These are phyloP conservation scores for Cryphonectria nitschkei DNA, from an alignment of 2,329 filamentous ascomycete genomes.

Conservation along the genomic window DNA sequence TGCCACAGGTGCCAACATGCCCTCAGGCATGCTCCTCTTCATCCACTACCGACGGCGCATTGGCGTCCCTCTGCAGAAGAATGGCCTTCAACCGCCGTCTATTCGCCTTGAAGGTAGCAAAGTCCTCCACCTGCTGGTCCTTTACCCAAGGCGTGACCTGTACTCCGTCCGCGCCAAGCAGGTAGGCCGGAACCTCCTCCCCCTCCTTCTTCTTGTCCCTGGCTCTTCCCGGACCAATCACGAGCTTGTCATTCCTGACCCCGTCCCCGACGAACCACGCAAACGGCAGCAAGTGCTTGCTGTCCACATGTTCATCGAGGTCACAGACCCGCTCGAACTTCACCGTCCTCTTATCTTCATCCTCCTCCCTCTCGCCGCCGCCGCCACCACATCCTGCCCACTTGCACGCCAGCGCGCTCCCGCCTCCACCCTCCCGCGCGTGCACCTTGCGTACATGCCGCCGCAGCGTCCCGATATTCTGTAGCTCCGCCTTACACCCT, in stretches of 20 bases:
- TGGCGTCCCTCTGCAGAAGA: conserved; percentile 48
- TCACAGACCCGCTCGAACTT: conserved; percentile 34
- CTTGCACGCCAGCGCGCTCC: conserved; percentile 36
- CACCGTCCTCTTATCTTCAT: conserved; percentile 17
- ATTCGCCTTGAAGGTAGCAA: conserved; percentile 49
- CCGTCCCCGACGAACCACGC: conserved; percentile 66
- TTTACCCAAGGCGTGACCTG: conserved; percentile 63
- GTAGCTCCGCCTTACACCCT: conserved; percentile 61
- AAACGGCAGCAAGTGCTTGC: conserved; percentile 55
- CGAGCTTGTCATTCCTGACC: conserved; percentile 46
- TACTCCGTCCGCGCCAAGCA: conserved; percentile 54
- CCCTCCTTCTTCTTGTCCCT: conserved; percentile 11
- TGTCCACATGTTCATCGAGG: conserved; percentile 56
- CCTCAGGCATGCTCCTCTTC: conserved; percentile 26
- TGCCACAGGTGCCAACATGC: not conserved
- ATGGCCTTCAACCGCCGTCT: conserved; percentile 49
- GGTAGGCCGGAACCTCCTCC: conserved; percentile 48
- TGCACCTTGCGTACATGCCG: conserved; percentile 59
- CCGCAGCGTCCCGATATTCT: conserved; percentile 63
- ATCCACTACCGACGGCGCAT: conserved; percentile 49
- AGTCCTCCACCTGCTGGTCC: conserved; percentile 55
- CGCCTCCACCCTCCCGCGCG: conserved; percentile 30
- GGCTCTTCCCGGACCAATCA: conserved; percentile 3
- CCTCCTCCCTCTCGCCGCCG: not conserved
- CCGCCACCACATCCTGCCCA: conserved; percentile 47